These are phyloP conservation scores for Talaromyces sp. DNA, from an alignment of 2,329 filamentous ascomycete genomes.

Conservation along the genomic window DNA sequence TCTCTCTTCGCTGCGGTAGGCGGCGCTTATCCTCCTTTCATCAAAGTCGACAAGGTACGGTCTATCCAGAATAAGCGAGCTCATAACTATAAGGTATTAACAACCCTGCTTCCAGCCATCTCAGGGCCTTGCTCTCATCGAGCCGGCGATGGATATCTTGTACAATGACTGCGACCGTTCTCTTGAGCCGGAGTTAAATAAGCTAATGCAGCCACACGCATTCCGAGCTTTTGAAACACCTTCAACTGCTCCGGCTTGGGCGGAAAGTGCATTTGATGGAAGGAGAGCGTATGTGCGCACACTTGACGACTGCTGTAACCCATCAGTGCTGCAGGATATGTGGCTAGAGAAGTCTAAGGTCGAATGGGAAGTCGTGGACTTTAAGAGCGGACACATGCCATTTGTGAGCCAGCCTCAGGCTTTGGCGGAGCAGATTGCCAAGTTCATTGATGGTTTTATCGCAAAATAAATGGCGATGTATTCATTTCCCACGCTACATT, in stretches of 20 bases:
- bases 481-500: background rate
- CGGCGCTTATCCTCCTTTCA: background rate
- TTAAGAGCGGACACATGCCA: background rate
- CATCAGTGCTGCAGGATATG: background rate
- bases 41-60: background rate
- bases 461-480: background rate
- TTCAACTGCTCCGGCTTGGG: background rate
- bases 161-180: background rate
- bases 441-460: background rate
- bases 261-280: background rate
- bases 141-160: background rate
- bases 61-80: background rate
- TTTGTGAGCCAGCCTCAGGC: background rate
- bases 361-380: background rate
- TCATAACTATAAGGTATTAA: background rate
- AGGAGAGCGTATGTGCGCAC: background rate
- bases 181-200: background rate
- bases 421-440: background rate
- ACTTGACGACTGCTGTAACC: background rate
- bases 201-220: background rate
- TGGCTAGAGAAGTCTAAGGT: background rate
- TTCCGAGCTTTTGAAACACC: background rate
- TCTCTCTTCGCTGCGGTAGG: background rate
- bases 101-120: background rate
- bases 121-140: background rate